Evolutionary conservation across 2,329 filamentous ascomycete genomes (phyloP).

Genomic region (Scedosporium boydii): DNA sequence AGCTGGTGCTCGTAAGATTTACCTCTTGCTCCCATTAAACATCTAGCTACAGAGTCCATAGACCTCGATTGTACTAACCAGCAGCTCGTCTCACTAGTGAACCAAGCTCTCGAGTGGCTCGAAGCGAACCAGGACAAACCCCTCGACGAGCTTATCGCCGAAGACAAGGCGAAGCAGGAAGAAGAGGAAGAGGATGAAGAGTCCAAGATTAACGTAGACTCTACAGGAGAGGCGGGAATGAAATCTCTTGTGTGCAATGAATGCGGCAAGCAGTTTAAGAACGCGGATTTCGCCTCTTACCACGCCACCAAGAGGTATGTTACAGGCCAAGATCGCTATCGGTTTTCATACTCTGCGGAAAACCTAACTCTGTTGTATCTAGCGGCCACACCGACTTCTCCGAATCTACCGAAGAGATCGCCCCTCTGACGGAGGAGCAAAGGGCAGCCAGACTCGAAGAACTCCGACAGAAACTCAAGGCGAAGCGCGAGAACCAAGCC

Average conservation of each 20-base stretch:
- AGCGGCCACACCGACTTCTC: constrained; percentile 83
- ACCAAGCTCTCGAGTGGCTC: constrained; percentile 67
- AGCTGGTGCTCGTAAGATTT: constrained; percentile 60
- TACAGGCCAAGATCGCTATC: no score
- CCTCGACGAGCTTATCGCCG: constrained; percentile 64
- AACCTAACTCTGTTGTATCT: background rate
- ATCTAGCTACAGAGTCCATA: background rate
- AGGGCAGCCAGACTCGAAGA: constrained; percentile 73
- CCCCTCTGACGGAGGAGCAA: constrained; percentile 83
- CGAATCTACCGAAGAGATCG: constrained; percentile 87
- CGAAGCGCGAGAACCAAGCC: constrained; percentile 60
- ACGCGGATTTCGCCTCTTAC: constrained; percentile 72
- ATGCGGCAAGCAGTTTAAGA: constrained; percentile 84
- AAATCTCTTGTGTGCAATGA: constrained; percentile 88
- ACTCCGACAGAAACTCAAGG: constrained; percentile 60
- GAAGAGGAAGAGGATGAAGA: constrained; percentile 41
- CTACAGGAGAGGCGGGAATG: constrained; percentile 57
- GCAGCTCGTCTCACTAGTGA: background rate
- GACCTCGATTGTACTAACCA: no score
- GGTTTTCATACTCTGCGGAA: background rate
- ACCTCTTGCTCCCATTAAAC: background rate
- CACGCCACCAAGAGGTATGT: constrained; percentile 77
- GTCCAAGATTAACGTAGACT: constrained; percentile 53
- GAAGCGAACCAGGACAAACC: constrained; percentile 84
- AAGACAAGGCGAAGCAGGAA: constrained; percentile 22